These are phyloP conservation scores for Arachnomyces sp. DNA, from an alignment of 2,329 filamentous ascomycete species.

Conservation along the genomic window DNA sequence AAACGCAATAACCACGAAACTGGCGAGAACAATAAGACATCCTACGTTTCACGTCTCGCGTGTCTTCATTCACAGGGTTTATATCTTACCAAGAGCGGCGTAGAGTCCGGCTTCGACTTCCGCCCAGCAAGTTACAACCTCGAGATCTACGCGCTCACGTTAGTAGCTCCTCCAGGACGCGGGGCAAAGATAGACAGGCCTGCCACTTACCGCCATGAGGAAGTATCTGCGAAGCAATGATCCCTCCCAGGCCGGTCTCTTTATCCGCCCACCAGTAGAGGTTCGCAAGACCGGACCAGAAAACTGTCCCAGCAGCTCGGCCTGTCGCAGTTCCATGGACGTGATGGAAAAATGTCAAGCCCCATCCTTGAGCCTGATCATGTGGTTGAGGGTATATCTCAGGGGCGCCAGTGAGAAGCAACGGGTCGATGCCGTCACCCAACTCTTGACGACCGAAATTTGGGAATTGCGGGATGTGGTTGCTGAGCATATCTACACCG, in stretches of 20 bases:
- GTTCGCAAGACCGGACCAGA: constrained; percentile 51
- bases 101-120: constrained; percentile 15
- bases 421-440: constrained; percentile 34
- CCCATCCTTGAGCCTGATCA: constrained; percentile 54
- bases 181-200: not conserved
- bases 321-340: constrained; percentile 35
- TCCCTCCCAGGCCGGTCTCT: constrained; percentile 47
- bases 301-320: constrained; percentile 39
- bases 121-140: constrained; percentile 17
- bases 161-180: not conserved
- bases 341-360: constrained; percentile 51
- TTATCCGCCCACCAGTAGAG: constrained; percentile 52
- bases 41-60: too few species aligned
- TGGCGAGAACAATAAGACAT: too few species aligned
- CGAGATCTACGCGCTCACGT: constrained; percentile 11
- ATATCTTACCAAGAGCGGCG: not conserved
- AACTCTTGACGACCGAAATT: constrained; percentile 38
- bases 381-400: constrained; percentile 47
- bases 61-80: too few species aligned
- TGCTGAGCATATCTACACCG: constrained; percentile 46
- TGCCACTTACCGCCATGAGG: constrained; percentile 32
- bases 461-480: constrained; percentile 50
- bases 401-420: constrained; percentile 40
- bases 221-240: constrained; percentile 43
- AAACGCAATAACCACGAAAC: too few species aligned